phyloP scores from a whole-genome alignment of 2,329 filamentous ascomycete genomes.

The Stachybotrys chartarum region DNA sequence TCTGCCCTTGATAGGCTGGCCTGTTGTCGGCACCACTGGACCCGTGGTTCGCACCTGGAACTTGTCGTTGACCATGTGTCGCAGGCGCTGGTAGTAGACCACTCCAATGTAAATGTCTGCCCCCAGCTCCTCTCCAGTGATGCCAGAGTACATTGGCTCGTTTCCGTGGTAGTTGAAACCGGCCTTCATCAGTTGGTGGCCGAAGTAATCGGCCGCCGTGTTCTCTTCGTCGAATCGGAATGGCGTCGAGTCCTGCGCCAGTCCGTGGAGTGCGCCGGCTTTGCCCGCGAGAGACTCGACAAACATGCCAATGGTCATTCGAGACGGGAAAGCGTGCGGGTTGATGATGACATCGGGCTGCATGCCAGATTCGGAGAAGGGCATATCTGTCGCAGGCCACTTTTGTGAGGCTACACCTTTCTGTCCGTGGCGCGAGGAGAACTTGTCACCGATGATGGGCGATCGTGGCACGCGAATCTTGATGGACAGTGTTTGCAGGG shows the following conservation, averaged over 20 bases:
- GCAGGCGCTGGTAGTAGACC: conserved; percentile 94
- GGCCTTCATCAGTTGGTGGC: conserved; percentile 87
- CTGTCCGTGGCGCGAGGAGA: conserved; percentile 96
- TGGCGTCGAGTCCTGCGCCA: conserved; percentile 93
- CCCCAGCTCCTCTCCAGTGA: conserved; percentile 87
- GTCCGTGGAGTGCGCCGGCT: conserved; percentile 83
- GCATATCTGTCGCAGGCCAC: conserved; percentile 91
- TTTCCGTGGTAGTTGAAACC: conserved; percentile 98
- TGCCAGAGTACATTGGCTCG: conserved; percentile 96
- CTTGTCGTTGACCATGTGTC: conserved; percentile 99
- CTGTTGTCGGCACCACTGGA: conserved; percentile 81
- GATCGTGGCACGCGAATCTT: conserved; percentile 88
- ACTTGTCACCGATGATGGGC: conserved; percentile 96
- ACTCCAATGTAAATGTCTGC: conserved; percentile 96
- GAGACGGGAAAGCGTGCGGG: conserved; percentile 96
- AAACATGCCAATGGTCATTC: conserved; percentile 99
- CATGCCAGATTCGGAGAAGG: conserved; percentile 92
- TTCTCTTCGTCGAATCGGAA: conserved; percentile 92
- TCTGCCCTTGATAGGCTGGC: conserved; percentile 94
- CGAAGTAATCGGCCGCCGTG: conserved; percentile 90
- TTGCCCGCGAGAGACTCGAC: conserved; percentile 96
- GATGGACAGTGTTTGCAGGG: conserved; percentile 80
- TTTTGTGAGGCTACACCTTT: conserved; percentile 97
- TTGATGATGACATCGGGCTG: conserved; percentile 99
- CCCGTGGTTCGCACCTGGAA: conserved; percentile 97